Percentiles rank a stretch among this genome's conserved stretches.
Evolutionary conservation across 805 yeast species (phyloP).

Genomic region (Danielia oregonensis): DNA sequence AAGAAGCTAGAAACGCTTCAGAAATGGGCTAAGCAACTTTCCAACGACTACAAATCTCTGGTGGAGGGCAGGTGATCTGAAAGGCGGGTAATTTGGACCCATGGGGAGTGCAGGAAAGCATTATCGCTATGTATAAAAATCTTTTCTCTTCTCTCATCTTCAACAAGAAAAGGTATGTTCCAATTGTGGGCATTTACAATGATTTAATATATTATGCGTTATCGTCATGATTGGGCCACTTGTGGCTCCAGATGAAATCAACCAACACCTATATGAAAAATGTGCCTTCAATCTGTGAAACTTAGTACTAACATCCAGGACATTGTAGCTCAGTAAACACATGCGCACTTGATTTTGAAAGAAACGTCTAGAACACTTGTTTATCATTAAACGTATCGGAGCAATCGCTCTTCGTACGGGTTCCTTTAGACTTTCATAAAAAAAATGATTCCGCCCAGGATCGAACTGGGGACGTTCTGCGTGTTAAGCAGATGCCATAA

Average conservation of each 20-base stretch:
- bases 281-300: background rate
- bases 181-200: conserved; percentile 6
- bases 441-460: conserved; percentile 96
- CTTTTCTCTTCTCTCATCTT: background rate
- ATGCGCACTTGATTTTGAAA: no score
- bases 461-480: conserved; percentile 99
- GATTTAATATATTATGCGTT: conserved; percentile 38
- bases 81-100: no score
- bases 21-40: conserved; percentile 10
- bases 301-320: background rate
- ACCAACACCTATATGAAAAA: conserved; percentile 43
- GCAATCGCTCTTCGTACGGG: no score
- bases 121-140: background rate
- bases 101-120: background rate
- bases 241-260: conserved; percentile 42
- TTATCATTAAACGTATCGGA: no score
- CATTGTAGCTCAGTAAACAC: no score
- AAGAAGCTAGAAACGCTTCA: conserved; percentile 7
- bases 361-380: no score
- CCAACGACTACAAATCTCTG: background rate
- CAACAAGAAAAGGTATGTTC: conserved; percentile 11
- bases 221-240: conserved; percentile 43
- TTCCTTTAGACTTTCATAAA: no score
- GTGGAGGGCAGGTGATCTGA: background rate
- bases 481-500: conserved; percentile 99